Evolutionary conservation across 2,329 filamentous ascomycete species (phyloP).

Genomic region (Aspergillus sp.): DNA sequence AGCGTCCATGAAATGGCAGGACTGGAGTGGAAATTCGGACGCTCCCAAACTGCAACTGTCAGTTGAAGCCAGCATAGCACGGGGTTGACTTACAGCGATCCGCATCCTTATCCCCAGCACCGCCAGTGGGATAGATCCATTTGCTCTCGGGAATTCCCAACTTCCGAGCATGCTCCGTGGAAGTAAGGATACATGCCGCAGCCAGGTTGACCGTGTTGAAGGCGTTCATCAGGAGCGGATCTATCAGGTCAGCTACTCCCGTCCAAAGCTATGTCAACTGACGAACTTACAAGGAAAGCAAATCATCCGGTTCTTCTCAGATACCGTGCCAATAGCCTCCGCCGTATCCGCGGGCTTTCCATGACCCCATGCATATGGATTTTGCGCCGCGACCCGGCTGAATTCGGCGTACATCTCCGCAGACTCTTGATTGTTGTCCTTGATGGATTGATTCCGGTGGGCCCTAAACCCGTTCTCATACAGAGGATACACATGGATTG

Average conservation of each 20-base stretch:
- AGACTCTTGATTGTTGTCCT: slow-evolving; percentile 51
- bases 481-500: slow-evolving; percentile 58
- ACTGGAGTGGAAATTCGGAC: slow-evolving; percentile 49
- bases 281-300: slow-evolving; percentile 52
- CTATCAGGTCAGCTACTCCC: slow-evolving; percentile 25
- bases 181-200: slow-evolving; percentile 52
- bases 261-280: neutral
- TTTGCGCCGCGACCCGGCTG: slow-evolving; percentile 45
- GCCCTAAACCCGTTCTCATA: slow-evolving; percentile 58
- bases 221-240: slow-evolving; percentile 61
- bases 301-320: slow-evolving; percentile 56
- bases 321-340: slow-evolving; percentile 46
- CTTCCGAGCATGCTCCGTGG: slow-evolving; percentile 43
- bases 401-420: slow-evolving; percentile 53
- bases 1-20: slow-evolving; percentile 51
- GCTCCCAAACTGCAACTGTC: slow-evolving; percentile 53
- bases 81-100: slow-evolving; percentile 40
- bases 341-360: slow-evolving; percentile 38
- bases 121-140: slow-evolving; percentile 57
- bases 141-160: slow-evolving; percentile 46
- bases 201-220: slow-evolving; percentile 61
- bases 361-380: slow-evolving; percentile 50
- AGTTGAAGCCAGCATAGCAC: no score
- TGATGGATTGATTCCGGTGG: slow-evolving; percentile 43
- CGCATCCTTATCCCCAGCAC: slow-evolving; percentile 52